Conservation (phyloP, 345 rosid species). For the Linum lewisii region DNA sequence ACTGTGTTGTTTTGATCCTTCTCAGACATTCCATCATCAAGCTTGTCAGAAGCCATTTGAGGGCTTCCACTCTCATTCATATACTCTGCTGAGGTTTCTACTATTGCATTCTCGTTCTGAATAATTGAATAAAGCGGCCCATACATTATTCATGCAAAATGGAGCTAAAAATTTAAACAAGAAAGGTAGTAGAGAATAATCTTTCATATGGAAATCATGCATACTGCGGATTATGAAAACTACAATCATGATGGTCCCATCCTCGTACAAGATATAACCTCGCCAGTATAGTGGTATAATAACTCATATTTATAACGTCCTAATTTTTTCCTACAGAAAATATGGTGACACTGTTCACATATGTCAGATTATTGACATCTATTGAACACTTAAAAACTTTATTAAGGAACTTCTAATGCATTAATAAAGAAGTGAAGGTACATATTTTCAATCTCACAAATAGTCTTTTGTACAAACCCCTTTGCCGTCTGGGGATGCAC, state of each 20-base stretch:
- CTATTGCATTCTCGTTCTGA: constrained; percentile 17
- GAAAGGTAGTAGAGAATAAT: background rate
- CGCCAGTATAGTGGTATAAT: background rate
- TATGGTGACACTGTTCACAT: too few species aligned
- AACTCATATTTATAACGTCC: background rate
- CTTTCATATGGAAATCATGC: background rate
- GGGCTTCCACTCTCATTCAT: constrained; percentile 25
- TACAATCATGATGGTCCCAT: background rate
- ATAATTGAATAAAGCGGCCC: constrained; percentile 16
- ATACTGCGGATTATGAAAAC: background rate
- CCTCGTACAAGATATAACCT: background rate
- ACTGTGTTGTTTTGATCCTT: constrained; percentile 38
- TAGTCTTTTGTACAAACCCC: too few species aligned
- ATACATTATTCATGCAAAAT: background rate
- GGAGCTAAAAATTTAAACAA: background rate
- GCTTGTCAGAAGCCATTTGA: constrained; percentile 29
- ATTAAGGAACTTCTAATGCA: too few species aligned
- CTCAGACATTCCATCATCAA: constrained; percentile 29
- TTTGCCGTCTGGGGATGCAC: background rate
- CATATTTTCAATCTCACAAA: too few species aligned
- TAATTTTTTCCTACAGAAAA: background rate
- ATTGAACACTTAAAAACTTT: too few species aligned
- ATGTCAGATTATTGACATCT: too few species aligned
- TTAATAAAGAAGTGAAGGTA: too few species aligned
- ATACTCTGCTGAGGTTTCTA: constrained; percentile 23